These are phyloP conservation scores for Xylaria palmicola DNA, from an alignment of 495 filamentous ascomycete genomes.

Conservation along the genomic window DNA sequence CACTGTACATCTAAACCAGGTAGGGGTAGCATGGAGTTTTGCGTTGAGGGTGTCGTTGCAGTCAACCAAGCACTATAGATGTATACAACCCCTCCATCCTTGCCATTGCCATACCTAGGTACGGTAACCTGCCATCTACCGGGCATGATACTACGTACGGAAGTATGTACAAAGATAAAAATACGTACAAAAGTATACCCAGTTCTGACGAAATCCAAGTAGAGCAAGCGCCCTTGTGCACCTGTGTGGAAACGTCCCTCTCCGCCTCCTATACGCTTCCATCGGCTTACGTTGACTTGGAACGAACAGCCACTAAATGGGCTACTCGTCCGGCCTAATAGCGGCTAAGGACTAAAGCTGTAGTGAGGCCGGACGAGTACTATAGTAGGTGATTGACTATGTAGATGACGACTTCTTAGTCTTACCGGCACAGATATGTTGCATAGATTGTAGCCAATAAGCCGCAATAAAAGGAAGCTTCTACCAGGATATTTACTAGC, in stretches of 20 bases:
- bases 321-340: no score
- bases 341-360: no score
- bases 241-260: neutral
- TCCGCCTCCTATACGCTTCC: neutral
- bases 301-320: no score
- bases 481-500: no score
- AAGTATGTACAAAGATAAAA: neutral
- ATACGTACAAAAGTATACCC: no score
- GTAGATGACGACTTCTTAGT: no score
- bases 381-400: no score
- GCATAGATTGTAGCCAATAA: no score
- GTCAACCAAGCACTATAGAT: neutral
- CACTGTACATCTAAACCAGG: slow-evolving; percentile 19
- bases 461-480: no score
- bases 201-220: neutral
- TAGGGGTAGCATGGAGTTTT: slow-evolving; percentile 28
- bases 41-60: slow-evolving; percentile 20
- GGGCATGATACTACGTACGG: neutral
- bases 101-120: neutral
- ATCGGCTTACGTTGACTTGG: neutral
- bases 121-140: neutral
- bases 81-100: neutral
- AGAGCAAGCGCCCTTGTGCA: neutral
- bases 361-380: no score
- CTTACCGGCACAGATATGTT: no score